A percentile compares a stretch with the other conserved stretches of the same genome.
These are phyloP conservation scores for Hyaloscypha bicolor DNA, from an alignment of 495 filamentous ascomycete genomes.

Conservation along the genomic window DNA sequence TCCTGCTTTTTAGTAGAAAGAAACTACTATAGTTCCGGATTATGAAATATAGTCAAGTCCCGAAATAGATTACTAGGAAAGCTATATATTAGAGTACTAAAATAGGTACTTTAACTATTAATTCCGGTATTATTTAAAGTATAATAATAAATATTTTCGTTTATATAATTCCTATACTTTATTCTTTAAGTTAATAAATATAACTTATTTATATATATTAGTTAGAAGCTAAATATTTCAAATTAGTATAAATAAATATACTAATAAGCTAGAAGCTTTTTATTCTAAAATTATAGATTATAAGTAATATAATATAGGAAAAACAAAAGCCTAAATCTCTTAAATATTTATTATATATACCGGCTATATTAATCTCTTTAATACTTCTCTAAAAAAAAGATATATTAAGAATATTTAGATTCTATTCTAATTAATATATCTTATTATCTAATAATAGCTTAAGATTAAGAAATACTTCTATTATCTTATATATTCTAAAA, in stretches of 20 bases:
- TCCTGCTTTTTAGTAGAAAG: no score
- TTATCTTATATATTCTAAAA: neutral
- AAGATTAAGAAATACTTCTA: conserved; percentile 1
- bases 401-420: neutral
- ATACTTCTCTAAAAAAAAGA: neutral
- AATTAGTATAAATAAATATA: neutral
- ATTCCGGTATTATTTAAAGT: no score
- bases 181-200: no score
- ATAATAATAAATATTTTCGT: no score
- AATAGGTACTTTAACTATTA: no score
- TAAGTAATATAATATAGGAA: neutral
- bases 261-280: neutral
- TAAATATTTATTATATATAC: neutral
- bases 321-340: neutral
- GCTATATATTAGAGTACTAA: no score
- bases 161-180: no score
- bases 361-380: neutral
- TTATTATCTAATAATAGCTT: neutral
- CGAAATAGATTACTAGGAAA: no score
- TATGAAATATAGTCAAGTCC: no score
- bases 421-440: neutral
- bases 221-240: no score
- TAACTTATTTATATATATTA: no score
- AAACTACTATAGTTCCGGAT: no score
- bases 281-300: neutral